phyloP scores from a whole-genome alignment of 129 eudicot species.

The Chrysanthemum makinoi region DNA sequence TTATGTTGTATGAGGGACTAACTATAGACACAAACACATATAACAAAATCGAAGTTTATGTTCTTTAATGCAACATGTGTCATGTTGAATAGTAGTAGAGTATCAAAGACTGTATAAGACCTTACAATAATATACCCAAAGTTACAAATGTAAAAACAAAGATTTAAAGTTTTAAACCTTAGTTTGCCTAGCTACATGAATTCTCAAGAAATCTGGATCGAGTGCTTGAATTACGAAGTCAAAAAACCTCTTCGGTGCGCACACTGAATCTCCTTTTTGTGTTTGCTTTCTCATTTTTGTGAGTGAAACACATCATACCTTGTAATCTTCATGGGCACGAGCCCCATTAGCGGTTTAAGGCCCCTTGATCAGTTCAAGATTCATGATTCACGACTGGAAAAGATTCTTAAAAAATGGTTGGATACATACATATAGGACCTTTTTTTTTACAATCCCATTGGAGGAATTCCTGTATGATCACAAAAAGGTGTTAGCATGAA shows the following conservation, averaged over 20 bases:
- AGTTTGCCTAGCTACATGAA: background rate
- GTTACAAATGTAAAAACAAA: background rate
- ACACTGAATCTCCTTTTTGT: background rate
- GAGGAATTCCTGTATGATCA: constrained; percentile 42
- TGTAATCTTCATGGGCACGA: constrained; percentile 11
- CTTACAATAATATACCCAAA: background rate
- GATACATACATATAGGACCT: background rate
- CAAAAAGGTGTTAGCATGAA: constrained; percentile 9
- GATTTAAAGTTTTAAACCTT: background rate
- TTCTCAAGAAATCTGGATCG: background rate
- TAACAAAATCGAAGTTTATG: background rate
- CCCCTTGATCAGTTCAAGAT: constrained; percentile 15
- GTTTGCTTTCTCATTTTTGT: constrained; percentile 1
- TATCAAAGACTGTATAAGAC: background rate
- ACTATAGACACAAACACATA: background rate
- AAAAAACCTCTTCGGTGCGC: constrained; percentile 12
- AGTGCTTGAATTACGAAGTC: background rate
- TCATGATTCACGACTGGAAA: background rate
- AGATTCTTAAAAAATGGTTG: background rate
- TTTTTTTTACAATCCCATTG: constrained; percentile 30
- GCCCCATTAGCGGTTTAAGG: constrained; percentile 10
- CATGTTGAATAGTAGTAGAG: background rate
- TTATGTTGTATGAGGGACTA: background rate
- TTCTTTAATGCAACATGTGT: background rate
- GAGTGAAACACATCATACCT: background rate